Conservation (phyloP, 345 rosid genomes). For the Zanthoxylum bungeanum region DNA sequence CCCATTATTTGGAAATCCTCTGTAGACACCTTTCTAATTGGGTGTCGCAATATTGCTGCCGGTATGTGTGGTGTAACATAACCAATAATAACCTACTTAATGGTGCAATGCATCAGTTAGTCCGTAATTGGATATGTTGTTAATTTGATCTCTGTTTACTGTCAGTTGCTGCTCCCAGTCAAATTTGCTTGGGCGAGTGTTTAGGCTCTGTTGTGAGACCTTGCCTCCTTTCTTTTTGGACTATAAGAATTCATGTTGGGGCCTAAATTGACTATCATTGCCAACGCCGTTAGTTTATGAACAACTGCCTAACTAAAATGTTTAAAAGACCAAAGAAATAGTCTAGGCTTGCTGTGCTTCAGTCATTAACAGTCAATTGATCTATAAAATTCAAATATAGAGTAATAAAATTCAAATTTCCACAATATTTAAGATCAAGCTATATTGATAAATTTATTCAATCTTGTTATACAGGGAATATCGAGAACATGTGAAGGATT, state of each 20-base stretch:
- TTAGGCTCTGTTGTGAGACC: not conserved
- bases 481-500: constrained; percentile 60
- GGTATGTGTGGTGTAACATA: not conserved
- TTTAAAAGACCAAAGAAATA: not conserved
- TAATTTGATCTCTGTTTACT: not conserved
- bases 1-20: not conserved
- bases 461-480: constrained; percentile 34
- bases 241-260: not conserved
- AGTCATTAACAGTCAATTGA: not conserved
- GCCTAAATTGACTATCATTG: not conserved
- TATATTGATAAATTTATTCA: not conserved
- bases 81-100: not conserved
- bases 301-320: not conserved
- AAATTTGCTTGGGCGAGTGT: not conserved
- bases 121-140: not conserved
- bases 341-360: not conserved
- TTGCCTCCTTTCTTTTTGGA: constrained; percentile 2
- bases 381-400: not conserved
- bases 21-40: not conserved
- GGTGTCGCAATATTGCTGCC: not conserved
- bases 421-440: not conserved
- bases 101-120: not conserved
- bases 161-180: no score
- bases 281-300: not conserved
- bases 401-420: not conserved